Conservation (phyloP, 306 rosid genomes). For the Prunus armeniaca region DNA sequence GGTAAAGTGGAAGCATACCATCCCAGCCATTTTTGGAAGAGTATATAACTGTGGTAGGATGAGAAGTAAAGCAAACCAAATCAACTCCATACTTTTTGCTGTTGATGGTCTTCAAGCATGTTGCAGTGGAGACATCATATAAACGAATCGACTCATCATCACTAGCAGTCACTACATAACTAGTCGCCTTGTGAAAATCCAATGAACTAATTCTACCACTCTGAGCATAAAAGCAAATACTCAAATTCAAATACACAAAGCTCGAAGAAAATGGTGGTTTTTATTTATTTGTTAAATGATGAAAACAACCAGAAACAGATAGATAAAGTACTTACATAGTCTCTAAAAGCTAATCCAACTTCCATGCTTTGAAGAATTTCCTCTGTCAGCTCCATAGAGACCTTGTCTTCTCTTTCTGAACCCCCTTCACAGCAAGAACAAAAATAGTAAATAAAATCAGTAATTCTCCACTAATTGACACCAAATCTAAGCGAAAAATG, state of each 20-base stretch:
- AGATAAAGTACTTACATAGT: constrained; percentile 49
- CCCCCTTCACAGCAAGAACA: constrained; percentile 37
- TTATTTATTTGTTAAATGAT: background rate
- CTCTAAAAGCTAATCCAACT: constrained; percentile 93
- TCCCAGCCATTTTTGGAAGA: constrained; percentile 99
- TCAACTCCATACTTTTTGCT: constrained; percentile 98
- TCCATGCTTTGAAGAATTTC: constrained; percentile 97
- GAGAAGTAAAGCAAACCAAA: constrained; percentile 91
- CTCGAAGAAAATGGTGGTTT: no score
- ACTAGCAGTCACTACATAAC: constrained; percentile 92
- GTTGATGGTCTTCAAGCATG: constrained; percentile 97
- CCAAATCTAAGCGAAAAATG: background rate
- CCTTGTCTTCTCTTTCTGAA: constrained; percentile 86
- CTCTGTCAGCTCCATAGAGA: constrained; percentile 83
- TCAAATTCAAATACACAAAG: background rate
- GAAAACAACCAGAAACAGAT: background rate
- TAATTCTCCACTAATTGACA: background rate
- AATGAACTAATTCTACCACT: constrained; percentile 82
- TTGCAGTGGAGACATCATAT: constrained; percentile 76
- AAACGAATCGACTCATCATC: constrained; percentile 93
- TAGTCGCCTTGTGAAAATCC: constrained; percentile 83
- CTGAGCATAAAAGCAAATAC: constrained; percentile 34
- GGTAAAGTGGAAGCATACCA: constrained; percentile 43
- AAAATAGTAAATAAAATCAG: background rate
- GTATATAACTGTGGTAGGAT: constrained; percentile 94